Evolutionary conservation across 257 asterid genomes (phyloP).

Genomic region (Lithospermum erythrorhizon): DNA sequence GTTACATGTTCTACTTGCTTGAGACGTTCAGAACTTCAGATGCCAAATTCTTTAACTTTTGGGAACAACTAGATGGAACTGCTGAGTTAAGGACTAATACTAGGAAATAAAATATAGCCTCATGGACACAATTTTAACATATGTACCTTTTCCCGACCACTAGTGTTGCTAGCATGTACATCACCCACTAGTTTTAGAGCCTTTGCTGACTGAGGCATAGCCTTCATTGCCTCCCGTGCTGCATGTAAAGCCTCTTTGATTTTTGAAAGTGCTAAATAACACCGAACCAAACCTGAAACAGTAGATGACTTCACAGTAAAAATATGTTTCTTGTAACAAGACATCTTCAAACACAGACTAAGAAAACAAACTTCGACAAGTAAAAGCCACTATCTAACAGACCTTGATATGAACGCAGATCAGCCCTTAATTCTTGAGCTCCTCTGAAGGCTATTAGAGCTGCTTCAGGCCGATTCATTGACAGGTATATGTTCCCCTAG

Average conservation of each 20-base stretch:
- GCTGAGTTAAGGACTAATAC: too few relatives aligned
- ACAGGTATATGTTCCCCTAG: constrained; percentile 81
- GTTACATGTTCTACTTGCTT: too few relatives aligned
- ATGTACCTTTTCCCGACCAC: constrained; percentile 78
- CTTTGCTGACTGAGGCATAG: constrained; percentile 98
- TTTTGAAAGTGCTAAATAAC: constrained; percentile 74
- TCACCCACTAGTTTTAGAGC: constrained; percentile 94
- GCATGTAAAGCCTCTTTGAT: constrained; percentile 86
- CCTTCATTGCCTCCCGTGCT: constrained; percentile 98
- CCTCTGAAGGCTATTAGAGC: constrained; percentile 73
- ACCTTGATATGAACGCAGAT: constrained; percentile 98
- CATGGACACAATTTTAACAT: not conserved
- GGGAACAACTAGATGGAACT: too few relatives aligned
- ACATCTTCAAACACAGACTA: not conserved
- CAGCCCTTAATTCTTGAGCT: constrained; percentile 95
- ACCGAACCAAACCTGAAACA: constrained; percentile 80
- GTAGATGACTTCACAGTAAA: constrained; percentile 6
- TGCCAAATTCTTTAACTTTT: too few relatives aligned
- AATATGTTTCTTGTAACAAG: constrained; percentile 2
- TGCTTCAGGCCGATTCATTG: constrained; percentile 83
- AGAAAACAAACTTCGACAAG: not conserved
- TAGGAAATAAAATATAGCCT: not conserved
- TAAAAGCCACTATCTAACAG: constrained; percentile 6
- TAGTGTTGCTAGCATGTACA: constrained; percentile 86
- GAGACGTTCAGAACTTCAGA: too few relatives aligned